These are phyloP conservation scores for Xylaria sp. DNA, from an alignment of 2,329 filamentous ascomycete species.

Conservation along the genomic window DNA sequence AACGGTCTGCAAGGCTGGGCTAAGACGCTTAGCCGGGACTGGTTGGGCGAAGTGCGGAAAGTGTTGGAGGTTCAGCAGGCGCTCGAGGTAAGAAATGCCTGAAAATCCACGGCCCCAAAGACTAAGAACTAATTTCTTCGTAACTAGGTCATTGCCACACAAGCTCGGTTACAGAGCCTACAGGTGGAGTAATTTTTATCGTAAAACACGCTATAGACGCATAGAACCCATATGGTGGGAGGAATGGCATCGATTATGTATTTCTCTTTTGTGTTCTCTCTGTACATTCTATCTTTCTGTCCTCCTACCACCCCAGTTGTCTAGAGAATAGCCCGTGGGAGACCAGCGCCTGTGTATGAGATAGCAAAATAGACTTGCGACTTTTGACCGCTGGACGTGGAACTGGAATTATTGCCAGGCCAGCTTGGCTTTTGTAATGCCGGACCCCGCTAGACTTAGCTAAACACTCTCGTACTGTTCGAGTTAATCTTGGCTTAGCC, in stretches of 20 bases:
- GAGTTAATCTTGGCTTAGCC: too few relatives aligned
- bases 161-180: constrained; percentile 40
- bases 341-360: constrained; percentile 44
- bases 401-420: neutral
- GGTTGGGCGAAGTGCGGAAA: constrained; percentile 87
- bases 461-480: too few relatives aligned
- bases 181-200: constrained; percentile 35
- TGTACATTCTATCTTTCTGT: constrained; percentile 33
- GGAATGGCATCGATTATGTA: constrained; percentile 11
- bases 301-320: constrained; percentile 26
- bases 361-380: constrained; percentile 38
- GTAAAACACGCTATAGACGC: constrained; percentile 19
- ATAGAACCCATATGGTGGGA: constrained; percentile 21
- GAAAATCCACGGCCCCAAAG: neutral
- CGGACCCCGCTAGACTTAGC: neutral
- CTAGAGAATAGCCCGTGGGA: constrained; percentile 34
- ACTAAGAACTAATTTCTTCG: neutral
- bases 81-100: constrained; percentile 73
- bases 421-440: neutral
- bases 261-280: constrained; percentile 32
- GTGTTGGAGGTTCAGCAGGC: constrained; percentile 96
- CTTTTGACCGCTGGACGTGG: constrained; percentile 3
- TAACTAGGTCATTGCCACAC: constrained; percentile 39
- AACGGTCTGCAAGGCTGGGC: constrained; percentile 93
- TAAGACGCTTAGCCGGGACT: constrained; percentile 91